phyloP scores from a whole-genome alignment of 768 basidiomycete species.

The Podaxis sp. region DNA sequence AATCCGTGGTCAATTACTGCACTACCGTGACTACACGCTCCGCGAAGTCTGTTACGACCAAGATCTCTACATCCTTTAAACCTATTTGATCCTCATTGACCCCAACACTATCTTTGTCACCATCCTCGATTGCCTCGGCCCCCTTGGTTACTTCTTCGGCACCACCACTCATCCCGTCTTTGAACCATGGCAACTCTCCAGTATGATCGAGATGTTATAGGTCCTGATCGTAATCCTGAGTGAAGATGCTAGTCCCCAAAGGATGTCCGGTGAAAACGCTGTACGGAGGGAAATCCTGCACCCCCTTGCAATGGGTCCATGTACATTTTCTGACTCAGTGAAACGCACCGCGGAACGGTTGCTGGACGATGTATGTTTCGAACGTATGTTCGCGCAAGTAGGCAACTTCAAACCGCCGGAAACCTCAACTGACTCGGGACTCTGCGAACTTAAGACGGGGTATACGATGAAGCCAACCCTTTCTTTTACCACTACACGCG shows the following conservation, averaged over 20 bases:
- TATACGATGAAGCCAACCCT: slow-evolving; percentile 86
- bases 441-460: slow-evolving; percentile 88
- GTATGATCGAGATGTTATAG: slow-evolving; percentile 91
- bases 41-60: slow-evolving; percentile 97
- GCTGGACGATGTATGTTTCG: slow-evolving; percentile 81
- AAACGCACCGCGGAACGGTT: slow-evolving; percentile 90
- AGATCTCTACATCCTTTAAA: slow-evolving; percentile 87
- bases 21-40: slow-evolving; percentile 95
- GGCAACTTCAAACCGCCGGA: slow-evolving; percentile 84
- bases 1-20: slow-evolving; percentile 90
- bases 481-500: slow-evolving; percentile 96
- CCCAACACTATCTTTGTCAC: slow-evolving; percentile 80
- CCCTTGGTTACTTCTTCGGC: slow-evolving; percentile 78
- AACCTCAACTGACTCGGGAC: slow-evolving; percentile 71
- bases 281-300: slow-evolving; percentile 89
- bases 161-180: slow-evolving; percentile 57
- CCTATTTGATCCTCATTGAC: slow-evolving; percentile 74
- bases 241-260: slow-evolving; percentile 74
- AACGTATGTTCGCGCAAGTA: slow-evolving; percentile 73
- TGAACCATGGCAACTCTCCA: slow-evolving; percentile 68
- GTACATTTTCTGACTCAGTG: slow-evolving; percentile 86
- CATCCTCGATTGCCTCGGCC: slow-evolving; percentile 87
- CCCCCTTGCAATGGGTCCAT: slow-evolving; percentile 83
- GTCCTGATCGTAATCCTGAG: slow-evolving; percentile 84
- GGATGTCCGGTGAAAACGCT: slow-evolving; percentile 59